Evolutionary conservation across 805 yeast species (phyloP).

Genomic region (Wickerhamiella nectarea): DNA sequence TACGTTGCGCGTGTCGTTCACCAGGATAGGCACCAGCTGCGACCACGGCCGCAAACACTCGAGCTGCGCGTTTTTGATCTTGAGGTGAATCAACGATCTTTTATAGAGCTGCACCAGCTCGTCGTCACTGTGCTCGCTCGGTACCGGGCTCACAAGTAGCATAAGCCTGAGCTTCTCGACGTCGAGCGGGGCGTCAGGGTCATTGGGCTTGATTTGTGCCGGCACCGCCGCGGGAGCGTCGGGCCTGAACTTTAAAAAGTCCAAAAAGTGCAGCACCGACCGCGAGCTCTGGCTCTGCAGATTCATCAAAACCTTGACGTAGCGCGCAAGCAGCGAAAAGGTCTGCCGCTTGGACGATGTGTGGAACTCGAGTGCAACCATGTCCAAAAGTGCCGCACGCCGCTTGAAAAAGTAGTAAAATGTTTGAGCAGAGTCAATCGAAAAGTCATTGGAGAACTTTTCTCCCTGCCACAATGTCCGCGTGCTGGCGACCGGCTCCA

Average conservation of each 20-base stretch:
- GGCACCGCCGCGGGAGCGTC: not conserved
- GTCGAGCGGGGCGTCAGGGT: not conserved
- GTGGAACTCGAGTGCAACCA: slow-evolving; percentile 62
- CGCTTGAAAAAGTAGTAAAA: slow-evolving; percentile 47
- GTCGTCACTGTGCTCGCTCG: not conserved
- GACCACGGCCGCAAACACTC: slow-evolving; percentile 71
- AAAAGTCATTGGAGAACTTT: slow-evolving; percentile 26
- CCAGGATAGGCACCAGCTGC: slow-evolving; percentile 57
- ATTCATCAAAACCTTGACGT: slow-evolving; percentile 41
- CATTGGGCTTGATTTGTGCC: not conserved
- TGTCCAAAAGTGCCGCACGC: slow-evolving; percentile 48
- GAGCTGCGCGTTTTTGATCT: slow-evolving; percentile 32
- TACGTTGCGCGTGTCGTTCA: slow-evolving; percentile 34
- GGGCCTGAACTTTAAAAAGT: slow-evolving; percentile 42
- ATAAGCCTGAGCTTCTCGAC: not conserved
- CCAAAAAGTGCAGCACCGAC: slow-evolving; percentile 54
- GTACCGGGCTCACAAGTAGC: slow-evolving; percentile 3
- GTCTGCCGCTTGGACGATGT: slow-evolving; percentile 35
- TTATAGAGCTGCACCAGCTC: not conserved
- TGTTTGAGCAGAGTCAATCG: slow-evolving; percentile 25
- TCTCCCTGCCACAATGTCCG: slow-evolving; percentile 39
- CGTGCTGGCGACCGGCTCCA: slow-evolving; percentile 41
- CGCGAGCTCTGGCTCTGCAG: slow-evolving; percentile 36
- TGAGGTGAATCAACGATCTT: not conserved
- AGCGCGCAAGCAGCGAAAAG: slow-evolving; percentile 37